Evolutionary conservation across 768 basidiomycete species (phyloP), one percentile per base, ranked within the genome.

Genomic region (Russula compacta): DNA sequence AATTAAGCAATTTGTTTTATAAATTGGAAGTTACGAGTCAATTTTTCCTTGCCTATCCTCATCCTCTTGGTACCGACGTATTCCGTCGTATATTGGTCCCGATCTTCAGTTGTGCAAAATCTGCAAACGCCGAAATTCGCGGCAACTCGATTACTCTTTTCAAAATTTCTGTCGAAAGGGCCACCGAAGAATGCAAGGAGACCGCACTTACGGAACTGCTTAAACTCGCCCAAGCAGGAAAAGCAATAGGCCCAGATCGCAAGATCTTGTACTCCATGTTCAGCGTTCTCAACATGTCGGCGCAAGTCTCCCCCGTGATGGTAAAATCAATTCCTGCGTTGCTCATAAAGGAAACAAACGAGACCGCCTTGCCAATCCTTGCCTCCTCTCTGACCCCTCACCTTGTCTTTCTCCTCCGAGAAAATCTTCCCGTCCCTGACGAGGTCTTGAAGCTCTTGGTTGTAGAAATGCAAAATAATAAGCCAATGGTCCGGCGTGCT

Each of bases 211-310:
- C 76, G 9, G 92, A 95, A 64, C 71, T 93, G 5, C 74, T 93
- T 10, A 74, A 76, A n/a, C 77, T 92, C 0, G 89, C 92, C 1
- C 85, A 87, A 67, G 72, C 85, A 0, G 89, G 92, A 21, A 99
- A 97, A 76, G 90, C 93, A 0, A 75, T 85, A 0, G 92, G 92
- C 1, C 81, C 89, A 2, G 95, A 95, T 58, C 93, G 98, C 70
- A 84, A 95, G 17, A 71, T 84, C 5, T 76, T 98, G 9, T 95
- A 92, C 73, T 79, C 82, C 1, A 92, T 98, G 85, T 77, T 93
- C 1, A 73, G 78, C 2, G 69, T 69, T 53, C 63, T 93, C 1
- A 72, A 75, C 0, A 77, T 85, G 3, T 81, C 81, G 5, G 66
- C 75, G 3, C 61, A 72, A 0, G 72, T 85, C 1, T 81, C 92